Conservation (phyloP, 208 protist genomes). For the Herpetomonas samuelpessoai region DNA sequence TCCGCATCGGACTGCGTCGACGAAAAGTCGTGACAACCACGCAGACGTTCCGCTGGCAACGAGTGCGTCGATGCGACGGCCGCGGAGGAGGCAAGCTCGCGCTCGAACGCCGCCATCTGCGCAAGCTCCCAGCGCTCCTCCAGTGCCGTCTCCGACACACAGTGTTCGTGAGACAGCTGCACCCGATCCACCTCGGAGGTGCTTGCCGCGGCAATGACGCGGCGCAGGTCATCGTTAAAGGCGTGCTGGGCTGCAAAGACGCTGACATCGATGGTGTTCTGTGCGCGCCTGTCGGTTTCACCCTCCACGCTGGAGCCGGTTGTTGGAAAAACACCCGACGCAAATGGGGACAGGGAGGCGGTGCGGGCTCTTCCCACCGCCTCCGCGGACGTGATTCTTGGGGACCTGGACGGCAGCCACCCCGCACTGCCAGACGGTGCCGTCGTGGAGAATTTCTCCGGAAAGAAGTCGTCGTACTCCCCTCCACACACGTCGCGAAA, state of each 20-base stretch:
- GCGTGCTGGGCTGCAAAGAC: neutral
- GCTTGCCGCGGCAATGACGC: neutral
- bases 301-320: neutral
- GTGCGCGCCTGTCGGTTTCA: neutral
- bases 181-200: neutral
- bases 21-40: too few species aligned
- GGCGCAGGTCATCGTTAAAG: neutral
- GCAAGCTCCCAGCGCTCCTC: neutral
- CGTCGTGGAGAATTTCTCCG: too few species aligned
- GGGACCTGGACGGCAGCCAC: neutral
- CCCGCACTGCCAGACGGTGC: neutral
- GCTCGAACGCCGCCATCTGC: neutral
- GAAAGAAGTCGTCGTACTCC: too few species aligned
- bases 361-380: conserved; percentile 4
- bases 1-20: too few species aligned
- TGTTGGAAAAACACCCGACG: neutral
- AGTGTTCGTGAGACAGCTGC: neutral
- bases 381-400: neutral
- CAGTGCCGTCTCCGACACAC: neutral
- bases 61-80: too few species aligned
- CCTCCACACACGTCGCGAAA: too few species aligned
- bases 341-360: too few species aligned
- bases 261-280: neutral
- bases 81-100: too few species aligned
- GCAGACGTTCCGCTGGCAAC: neutral